Evolutionary conservation across 805 yeast species (phyloP).

Genomic region (Pichia insulana): DNA sequence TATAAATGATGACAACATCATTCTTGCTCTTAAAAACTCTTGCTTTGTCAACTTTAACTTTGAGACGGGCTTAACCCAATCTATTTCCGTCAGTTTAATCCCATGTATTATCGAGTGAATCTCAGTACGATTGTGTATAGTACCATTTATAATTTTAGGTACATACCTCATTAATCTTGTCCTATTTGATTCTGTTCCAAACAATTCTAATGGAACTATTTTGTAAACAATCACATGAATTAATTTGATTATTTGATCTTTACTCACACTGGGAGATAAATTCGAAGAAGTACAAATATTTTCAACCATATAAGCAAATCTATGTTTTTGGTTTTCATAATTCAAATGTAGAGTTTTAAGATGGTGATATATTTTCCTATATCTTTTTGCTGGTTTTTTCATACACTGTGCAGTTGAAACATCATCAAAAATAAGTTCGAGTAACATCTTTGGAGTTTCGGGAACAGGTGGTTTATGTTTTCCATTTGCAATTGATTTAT

Average conservation of each 20-base stretch:
- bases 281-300: slow-evolving; percentile 24
- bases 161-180: slow-evolving; percentile 30
- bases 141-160: slow-evolving; percentile 29
- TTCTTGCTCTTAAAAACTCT: slow-evolving; percentile 33
- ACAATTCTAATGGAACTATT: slow-evolving; percentile 40
- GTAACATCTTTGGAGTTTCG: slow-evolving; percentile 5
- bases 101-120: slow-evolving; percentile 27
- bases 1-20: slow-evolving; percentile 35
- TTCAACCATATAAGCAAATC: slow-evolving; percentile 31
- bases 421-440: slow-evolving; percentile 12
- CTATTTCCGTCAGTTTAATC: slow-evolving; percentile 36
- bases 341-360: slow-evolving; percentile 23
- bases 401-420: neutral
- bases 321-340: slow-evolving; percentile 25
- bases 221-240: slow-evolving; percentile 35
- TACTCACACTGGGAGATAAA: slow-evolving; percentile 26
- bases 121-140: slow-evolving; percentile 30
- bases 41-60: slow-evolving; percentile 28
- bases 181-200: slow-evolving; percentile 48
- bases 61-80: slow-evolving; percentile 42
- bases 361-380: slow-evolving; percentile 15
- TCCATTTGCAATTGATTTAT: neutral
- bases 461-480: slow-evolving; percentile 19
- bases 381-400: slow-evolving; percentile 18
- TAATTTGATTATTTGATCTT: slow-evolving; percentile 33